Evolutionary conservation across 192 early-diverging fungal species (phyloP).

Genomic region (Backusella morwellensis): DNA sequence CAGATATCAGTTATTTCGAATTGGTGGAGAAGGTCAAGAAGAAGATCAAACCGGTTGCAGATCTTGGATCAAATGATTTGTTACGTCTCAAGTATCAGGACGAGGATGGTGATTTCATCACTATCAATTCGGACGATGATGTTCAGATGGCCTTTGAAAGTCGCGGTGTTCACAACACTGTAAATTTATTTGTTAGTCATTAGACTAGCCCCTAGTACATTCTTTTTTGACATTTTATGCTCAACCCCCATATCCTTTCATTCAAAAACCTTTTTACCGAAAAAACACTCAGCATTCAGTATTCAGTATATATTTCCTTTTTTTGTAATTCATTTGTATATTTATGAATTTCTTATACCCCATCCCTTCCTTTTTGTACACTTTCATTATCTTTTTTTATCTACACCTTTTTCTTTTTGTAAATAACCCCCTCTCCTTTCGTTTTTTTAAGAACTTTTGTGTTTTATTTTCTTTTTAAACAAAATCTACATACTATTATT

Average conservation of each 20-base stretch:
- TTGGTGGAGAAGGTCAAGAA: constrained; percentile 79
- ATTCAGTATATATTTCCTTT: constrained; percentile 1
- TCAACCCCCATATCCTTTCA: neutral
- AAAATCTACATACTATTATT: neutral
- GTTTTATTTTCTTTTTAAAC: neutral
- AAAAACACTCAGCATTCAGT: neutral
- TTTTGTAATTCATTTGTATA: neutral
- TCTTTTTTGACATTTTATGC: neutral
- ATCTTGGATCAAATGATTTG: constrained; percentile 50
- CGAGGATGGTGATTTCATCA: constrained; percentile 88
- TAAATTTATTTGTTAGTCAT: constrained; percentile 57
- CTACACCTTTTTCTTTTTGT: neutral
- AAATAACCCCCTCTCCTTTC: neutral
- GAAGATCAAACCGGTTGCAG: constrained; percentile 82
- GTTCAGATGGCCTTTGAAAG: constrained; percentile 91
- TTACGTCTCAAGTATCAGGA: constrained; percentile 84
- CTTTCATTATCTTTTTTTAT: neutral
- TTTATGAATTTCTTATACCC: neutral
- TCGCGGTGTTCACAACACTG: constrained; percentile 39
- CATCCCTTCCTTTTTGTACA: neutral
- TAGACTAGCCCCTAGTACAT: neutral
- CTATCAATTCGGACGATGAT: constrained; percentile 85
- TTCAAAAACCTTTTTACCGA: neutral
- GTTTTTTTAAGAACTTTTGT: neutral
- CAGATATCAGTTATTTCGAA: constrained; percentile 70